Evolutionary conservation across 2,329 filamentous ascomycete species (phyloP), one percentile per base, ranked within the genome.

Genomic region (Clathrospora elynae): DNA sequence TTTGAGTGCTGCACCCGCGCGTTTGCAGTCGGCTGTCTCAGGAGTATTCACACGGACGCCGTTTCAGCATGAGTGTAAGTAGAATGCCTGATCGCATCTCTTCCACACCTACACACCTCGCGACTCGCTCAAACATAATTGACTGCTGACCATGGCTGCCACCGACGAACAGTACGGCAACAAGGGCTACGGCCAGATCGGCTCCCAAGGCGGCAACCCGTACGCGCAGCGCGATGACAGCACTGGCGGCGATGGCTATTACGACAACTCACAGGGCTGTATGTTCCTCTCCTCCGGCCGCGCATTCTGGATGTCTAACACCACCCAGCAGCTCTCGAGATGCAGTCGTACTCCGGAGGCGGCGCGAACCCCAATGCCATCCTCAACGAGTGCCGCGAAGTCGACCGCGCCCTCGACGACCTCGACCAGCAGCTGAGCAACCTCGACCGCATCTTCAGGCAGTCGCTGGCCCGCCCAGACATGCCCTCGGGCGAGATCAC

Each of bases 331-430:
- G 83, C 40, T 18, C 40, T 89, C 57, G 87, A 91, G 72, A 87
- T 90, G 85, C 80, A 81, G 32, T 79, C 85, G 9, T 78, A 88
- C 51, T 34, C 58, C 25, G 42, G 56, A 12, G 57, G 48, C 44
- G 59, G 55, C 53, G 61, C 59, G 29, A 61, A 90, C 68, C 83
- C 87, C 29, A 90, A 89, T 66, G 82, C 82, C 42, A 87, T 95
- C 56, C 80, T 96, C 47, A 89, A 95, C 73, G 86, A 93, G 69
- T 93, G 89, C 73, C 82, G 83, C 46, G 84, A 88, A 31, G 87
- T 96, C 67, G 86, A 90, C 68, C 77, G 81, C 46, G 86, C 85
- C 28, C 87, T 96, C 62, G 81, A 87, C 51, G 77, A 84, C 45
- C 82, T 96, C 62, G 84, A 90, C 62, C 73, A 74, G 50, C 87